Evolutionary conservation across 805 yeast genomes (phyloP).

Genomic region (Candida vaughaniae): DNA sequence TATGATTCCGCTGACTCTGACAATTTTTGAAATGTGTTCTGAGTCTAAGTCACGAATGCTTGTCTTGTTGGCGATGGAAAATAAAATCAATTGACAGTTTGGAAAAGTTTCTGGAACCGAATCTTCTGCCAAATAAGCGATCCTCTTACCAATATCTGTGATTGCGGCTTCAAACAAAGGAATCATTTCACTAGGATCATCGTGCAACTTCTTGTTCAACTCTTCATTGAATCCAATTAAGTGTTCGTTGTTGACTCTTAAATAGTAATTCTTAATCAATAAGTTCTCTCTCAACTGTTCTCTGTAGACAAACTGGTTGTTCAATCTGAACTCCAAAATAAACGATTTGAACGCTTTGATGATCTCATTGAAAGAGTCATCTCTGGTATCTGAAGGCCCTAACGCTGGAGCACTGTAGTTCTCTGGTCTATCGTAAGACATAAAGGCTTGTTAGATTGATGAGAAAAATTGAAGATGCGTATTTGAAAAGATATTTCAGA

Average conservation of each 20-base stretch:
- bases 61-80: constrained; percentile 67
- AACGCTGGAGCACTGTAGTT: constrained; percentile 76
- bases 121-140: constrained; percentile 53
- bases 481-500: constrained; percentile 2
- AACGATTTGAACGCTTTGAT: constrained; percentile 77
- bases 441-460: constrained; percentile 19
- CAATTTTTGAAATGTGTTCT: constrained; percentile 83
- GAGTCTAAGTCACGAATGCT: constrained; percentile 83
- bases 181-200: constrained; percentile 84
- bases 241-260: constrained; percentile 80
- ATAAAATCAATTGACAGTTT: constrained; percentile 75
- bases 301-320: constrained; percentile 80
- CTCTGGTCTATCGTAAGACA: constrained; percentile 77
- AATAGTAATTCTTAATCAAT: constrained; percentile 66
- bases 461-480: constrained; percentile 3
- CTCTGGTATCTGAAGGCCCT: constrained; percentile 75
- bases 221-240: constrained; percentile 86
- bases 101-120: constrained; percentile 58
- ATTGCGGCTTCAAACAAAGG: constrained; percentile 82
- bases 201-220: constrained; percentile 76
- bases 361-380: constrained; percentile 65
- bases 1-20: constrained; percentile 88
- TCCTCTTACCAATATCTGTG: constrained; percentile 80
- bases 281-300: constrained; percentile 89
- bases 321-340: constrained; percentile 80